Evolutionary conservation across 345 rosid genomes (phyloP), one percentile per base, ranked within the genome.

Genomic region (Gossypioides kirkii): DNA sequence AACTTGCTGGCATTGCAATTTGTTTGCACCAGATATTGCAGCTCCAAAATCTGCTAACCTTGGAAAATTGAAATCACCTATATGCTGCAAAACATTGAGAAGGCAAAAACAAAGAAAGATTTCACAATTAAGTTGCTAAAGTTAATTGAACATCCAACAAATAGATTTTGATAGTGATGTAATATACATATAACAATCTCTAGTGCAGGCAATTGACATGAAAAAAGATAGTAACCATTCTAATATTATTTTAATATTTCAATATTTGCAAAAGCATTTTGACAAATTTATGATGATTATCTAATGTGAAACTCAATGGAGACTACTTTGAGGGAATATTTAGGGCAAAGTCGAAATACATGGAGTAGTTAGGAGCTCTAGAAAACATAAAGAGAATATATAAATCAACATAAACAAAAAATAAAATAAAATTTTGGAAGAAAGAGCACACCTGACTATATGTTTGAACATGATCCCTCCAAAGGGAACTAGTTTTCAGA

Each of bases 1-100:
- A 50, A 93, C 99, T 80, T 84, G 81, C 84, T 93, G 97, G 79
- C 91, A 82, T 70, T 89, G 96, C 77, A 84, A 81, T 83, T 86
- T 96, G 85, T 87, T 91, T 65, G 91, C 98, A 26, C 98, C 99
- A 53, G 96, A 91, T 87, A 96, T 93, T 14, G 98, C 98, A 62
- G 99, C 99, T 71, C 99, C 99, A 79, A 96, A 96, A 88, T 96
- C 99, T 32, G 99, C 98, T 76, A 91, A 81, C 77, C 91, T 87
- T 77, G 96, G 84, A 77, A 88, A 90, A 78, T 86, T 93, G 80
- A 96, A 93, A 77, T 93, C 97, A 59, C 98, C 99, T 72, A 96
- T 83, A 83, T 96, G 97, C 99, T 96, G 91, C 81, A 88, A 56
- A 47, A 75, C 41, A 63, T 45, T 63, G 64, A 63, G 69, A 18